Base-by-base conservation (phyloP, 495 filamentous ascomycete species). In the Thermochaetoides thermophila region DNA sequence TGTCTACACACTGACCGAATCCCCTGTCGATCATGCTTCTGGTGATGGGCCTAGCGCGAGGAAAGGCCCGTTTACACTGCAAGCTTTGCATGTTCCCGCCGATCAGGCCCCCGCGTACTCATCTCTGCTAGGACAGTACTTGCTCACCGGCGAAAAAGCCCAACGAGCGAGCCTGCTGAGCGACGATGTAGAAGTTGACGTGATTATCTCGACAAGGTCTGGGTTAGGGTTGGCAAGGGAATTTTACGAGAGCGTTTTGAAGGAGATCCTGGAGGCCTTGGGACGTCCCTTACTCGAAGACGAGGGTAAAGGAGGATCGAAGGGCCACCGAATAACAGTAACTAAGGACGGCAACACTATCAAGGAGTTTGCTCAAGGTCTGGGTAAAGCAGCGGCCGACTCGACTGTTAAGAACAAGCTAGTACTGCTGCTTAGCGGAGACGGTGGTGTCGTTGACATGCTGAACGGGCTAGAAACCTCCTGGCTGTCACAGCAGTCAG, bases 401-500 rank as follows among this genome's bases (percentile, higher is more conserved):
- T 5, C 12, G 40, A 20, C 32, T 13, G 20, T 17, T 2, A 17
- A 30, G 26, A 34, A 43, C 45, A 79, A n/a, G n/a, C n/a, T 74
- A 0, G 57, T 93, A 13, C 48, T 94, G 18, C 63, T 94, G 6
- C 64, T 96, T 0, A 81, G 78, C 19, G 87, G 87, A 2, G 87
- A 96, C 52, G 87, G 86, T 3, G 86, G 81, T 1, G 43, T 91
- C 0, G 60, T 79, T 5, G 85, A 96, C 40, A 54, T 82, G 0
- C 49, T 94, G 35, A 92, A 94, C 48, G 55, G 53, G n/a, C 36
- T 46, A 8, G 48, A 46, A n/a, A n/a, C n/a, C n/a, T n/a, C n/a
- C n/a, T n/a, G n/a, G n/a, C n/a, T n/a, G n/a, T n/a, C n/a, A n/a
- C n/a, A n/a, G n/a, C n/a, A n/a, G n/a, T n/a, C n/a, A n/a, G n/a